Evolutionary conservation across 73 alveolate species (phyloP), one percentile per base, ranked within the genome.

Genomic region (Loxodes magnus): DNA sequence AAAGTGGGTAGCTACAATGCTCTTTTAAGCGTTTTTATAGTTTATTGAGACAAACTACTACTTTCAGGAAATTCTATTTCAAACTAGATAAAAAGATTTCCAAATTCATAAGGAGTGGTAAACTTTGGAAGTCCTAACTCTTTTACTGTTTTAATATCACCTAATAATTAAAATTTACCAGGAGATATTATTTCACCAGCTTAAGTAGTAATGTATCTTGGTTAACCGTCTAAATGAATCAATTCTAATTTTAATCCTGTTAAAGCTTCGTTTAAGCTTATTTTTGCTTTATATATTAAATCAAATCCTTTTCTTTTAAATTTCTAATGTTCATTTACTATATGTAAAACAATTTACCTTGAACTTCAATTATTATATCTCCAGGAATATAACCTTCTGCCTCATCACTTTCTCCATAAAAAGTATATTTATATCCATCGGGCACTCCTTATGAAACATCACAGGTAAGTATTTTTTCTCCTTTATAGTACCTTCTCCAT

Each of bases 381-480:
- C 97, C 97, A 9, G 97, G 79, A 26, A 69, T 90, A 44, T 54
- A 62, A 14, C 82, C 97, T 16, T 94, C 94, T 71, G 59, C 35
- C 64, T 87, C 97, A 71, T 87, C 97, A 57, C 89, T 80, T 71
- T 87, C 97, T 7, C 97, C 94, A 43, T 61, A 84, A 73, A 87
- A 66, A 4, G 71, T 64, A 67, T 74, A 72, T 56, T 84, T 87
- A 35, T 82, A 77, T 2, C 88, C 92, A 54, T 87, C 74, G 0
- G 93, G 94, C 1, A 80, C 88, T 4, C 98, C 98, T 87, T 87
- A 52, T 87, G 94, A 55, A 87, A 38, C 10, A 62, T 36, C 0
- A 82, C 79, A 56, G 80, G 88, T 12, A 87, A 10, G 3, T 58
- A 28, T 63, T 81, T 87, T 30, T 65, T 57, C 69, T 80, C 73